A percentile compares a stretch with the other conserved stretches of the same genome.
These are phyloP conservation scores for Aspergillus haitiensis DNA, from an alignment of 495 filamentous ascomycete species.

Conservation along the genomic window DNA sequence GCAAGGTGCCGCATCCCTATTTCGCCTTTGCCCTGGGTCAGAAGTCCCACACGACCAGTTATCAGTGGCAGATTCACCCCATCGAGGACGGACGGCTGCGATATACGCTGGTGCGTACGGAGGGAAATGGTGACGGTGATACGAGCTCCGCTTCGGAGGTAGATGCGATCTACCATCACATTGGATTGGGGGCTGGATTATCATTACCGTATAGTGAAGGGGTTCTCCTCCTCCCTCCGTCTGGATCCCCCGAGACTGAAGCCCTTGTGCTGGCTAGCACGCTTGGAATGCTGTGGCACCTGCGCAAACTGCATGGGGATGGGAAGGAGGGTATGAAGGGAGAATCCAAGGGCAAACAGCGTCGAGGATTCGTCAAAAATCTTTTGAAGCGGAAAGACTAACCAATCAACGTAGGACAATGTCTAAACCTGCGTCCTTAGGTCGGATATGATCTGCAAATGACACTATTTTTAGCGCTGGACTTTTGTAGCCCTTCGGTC, in stretches of 20 bases:
- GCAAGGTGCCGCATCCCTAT: constrained; percentile 6
- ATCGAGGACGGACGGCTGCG: constrained; percentile 3
- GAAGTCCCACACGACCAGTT: background rate
- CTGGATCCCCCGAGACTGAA: background rate
- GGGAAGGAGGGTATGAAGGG: background rate
- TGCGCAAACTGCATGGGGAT: background rate
- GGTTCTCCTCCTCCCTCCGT: constrained; percentile 1
- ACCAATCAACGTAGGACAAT: no score
- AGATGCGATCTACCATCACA: constrained; percentile 13
- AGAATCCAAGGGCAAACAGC: background rate
- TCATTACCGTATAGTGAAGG: constrained; percentile 16
- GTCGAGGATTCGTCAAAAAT: no score
- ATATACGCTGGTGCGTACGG: constrained; percentile 9
- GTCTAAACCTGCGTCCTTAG: no score
- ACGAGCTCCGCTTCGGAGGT: background rate
- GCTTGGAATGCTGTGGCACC: background rate
- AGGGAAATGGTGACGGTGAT: background rate
- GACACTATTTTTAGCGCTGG: no score
- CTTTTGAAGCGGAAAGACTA: no score
- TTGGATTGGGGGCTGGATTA: constrained; percentile 9
- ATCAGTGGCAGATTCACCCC: constrained; percentile 18
- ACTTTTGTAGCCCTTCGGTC: no score
- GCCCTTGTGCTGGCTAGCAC: background rate
- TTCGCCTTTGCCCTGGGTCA: background rate
- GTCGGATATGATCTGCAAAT: no score